Base-by-base conservation (phyloP, 192 early-diverging fungal genomes). In the Funneliformis geosporum region DNA sequence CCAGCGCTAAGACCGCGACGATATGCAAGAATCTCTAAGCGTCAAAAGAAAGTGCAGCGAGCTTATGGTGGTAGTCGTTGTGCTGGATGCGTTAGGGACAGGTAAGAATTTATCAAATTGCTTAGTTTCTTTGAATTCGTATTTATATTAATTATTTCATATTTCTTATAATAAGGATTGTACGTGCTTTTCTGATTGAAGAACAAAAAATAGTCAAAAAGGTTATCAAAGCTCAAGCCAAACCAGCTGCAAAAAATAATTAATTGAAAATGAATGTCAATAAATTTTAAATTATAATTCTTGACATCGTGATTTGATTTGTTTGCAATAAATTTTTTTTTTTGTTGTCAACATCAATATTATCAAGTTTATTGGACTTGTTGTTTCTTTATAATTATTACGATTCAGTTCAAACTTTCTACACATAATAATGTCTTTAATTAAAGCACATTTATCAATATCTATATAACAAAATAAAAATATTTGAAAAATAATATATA, bases 181-280 rank as follows among this genome's bases (percentile, higher is more conserved):
- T 99, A 76, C 96, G 97, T 81, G 95, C 97, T 80, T 99, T 99
- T 93, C 91, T 99, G 85, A 95, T 99, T 82, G 97, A 99, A 90
- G 97, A 99, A 91, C 97, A 99, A 92, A 99, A 99, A 95, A 98
- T 99, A 83, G 96, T 99, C 88, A 99, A 99, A 95, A 95, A 94
- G 89, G 95, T 99, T 80, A 91, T 98, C 86, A 99, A 98, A 94
- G 79, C 91, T 65, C 87, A 88, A 76, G 82, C 79, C 75, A 84
- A 89, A 83, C 82, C 80, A 65, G 79, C 47, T 18, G 60, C 25
- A 14, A 78, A 78, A 78, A 78, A 67, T 78, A 47, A 78, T 42
- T 16, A 5, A 68, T 7, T 10, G n/a, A 38, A 50, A 25, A 9
- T n/a, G n/a, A n/a, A n/a, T n/a, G n/a, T n/a, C n/a, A n/a, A n/a